Conservation (phyloP, 176 grass and related monocot species). For the Musa itinerans region DNA sequence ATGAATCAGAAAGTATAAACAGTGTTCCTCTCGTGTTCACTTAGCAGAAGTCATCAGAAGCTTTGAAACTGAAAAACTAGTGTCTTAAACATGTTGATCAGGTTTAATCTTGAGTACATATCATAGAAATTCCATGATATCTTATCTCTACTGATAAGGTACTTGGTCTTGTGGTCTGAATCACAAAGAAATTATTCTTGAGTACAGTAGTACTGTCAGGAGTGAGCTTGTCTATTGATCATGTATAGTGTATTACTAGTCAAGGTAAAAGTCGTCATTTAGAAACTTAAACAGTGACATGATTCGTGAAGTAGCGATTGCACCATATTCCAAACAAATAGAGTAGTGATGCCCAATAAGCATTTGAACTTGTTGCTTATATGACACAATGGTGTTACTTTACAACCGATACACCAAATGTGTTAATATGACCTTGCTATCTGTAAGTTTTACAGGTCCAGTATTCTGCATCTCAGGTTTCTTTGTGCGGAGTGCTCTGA, state of each 20-base stretch:
- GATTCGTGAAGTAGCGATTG: neutral
- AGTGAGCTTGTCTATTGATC: too few species aligned
- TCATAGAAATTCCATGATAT: too few species aligned
- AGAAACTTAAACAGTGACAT: neutral
- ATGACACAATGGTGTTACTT: neutral
- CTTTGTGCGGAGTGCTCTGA: neutral
- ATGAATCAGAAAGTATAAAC: too few species aligned
- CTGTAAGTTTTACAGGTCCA: neutral
- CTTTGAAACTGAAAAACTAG: neutral
- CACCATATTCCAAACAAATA: neutral
- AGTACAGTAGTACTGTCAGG: neutral
- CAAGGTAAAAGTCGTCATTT: too few species aligned
- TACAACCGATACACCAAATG: neutral
- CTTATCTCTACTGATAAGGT: neutral
- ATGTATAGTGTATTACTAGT: too few species aligned
- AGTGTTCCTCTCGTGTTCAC: neutral
- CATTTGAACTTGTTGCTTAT: neutral
- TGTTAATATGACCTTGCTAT: neutral
- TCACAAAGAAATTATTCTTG: neutral
- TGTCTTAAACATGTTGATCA: neutral
- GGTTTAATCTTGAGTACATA: too few species aligned
- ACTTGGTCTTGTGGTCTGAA: neutral
- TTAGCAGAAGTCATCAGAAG: neutral
- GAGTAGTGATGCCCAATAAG: neutral
- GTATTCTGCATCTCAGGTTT: neutral